Evolutionary conservation across 2,329 filamentous ascomycete genomes (phyloP).

Genomic region (Penicillium sclerotigenum): DNA sequence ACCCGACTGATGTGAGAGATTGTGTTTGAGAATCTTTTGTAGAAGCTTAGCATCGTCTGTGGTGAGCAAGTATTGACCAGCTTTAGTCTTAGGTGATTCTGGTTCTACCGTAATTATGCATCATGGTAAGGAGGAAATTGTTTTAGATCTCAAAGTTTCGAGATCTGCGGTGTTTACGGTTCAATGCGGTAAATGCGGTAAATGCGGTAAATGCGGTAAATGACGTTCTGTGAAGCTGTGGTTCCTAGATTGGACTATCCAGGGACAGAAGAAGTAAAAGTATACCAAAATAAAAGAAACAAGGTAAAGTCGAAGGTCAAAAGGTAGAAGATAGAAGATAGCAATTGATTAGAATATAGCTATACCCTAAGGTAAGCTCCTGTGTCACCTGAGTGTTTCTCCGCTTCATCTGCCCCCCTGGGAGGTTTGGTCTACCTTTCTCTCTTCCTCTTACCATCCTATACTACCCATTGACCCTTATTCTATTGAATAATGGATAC

Average conservation of each 20-base stretch:
- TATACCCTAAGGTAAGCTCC: no score
- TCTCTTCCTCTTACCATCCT: neutral
- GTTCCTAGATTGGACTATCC: neutral
- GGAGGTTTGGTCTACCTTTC: neutral
- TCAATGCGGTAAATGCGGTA: neutral
- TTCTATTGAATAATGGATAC: neutral
- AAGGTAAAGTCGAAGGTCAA: neutral
- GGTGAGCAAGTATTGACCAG: constrained; percentile 48
- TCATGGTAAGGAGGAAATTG: neutral
- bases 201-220: neutral
- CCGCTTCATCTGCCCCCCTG: neutral
- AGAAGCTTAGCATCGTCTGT: constrained; percentile 49
- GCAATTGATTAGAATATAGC: no score
- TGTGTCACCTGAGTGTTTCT: neutral
- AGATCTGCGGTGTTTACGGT: no score
- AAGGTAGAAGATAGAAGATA: neutral
- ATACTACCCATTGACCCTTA: neutral
- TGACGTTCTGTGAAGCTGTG: neutral
- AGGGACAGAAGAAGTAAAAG: neutral
- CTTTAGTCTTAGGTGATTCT: neutral
- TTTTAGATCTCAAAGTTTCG: neutral
- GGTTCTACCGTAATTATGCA: neutral
- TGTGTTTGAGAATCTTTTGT: constrained; percentile 45
- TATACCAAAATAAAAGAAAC: neutral
- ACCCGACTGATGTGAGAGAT: constrained; percentile 39